Conservation (phyloP, 2,329 filamentous ascomycete species). For the Camillea tinctor region DNA sequence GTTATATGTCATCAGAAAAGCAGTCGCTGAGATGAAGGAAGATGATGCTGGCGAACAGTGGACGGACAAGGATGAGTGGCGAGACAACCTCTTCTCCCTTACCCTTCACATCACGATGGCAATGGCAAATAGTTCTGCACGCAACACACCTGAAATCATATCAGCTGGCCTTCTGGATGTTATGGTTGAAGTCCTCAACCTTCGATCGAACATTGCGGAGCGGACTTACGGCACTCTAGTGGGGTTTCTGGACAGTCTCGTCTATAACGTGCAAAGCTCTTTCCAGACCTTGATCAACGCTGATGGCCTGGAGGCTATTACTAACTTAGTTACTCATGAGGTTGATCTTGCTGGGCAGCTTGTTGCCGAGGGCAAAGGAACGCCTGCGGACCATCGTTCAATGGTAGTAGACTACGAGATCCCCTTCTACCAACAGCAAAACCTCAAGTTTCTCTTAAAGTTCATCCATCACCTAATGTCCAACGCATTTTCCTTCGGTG, state of each 20-base stretch:
- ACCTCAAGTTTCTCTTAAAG: slow-evolving; percentile 89
- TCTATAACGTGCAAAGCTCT: slow-evolving; percentile 81
- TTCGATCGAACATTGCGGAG: slow-evolving; percentile 79
- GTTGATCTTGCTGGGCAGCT: slow-evolving; percentile 68
- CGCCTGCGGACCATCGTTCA: slow-evolving; percentile 68
- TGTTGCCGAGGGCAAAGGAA: slow-evolving; percentile 68
- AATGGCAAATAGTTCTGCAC: slow-evolving; percentile 48
- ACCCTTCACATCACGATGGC: slow-evolving; percentile 77
- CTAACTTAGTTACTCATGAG: slow-evolving; percentile 80
- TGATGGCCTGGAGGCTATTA: slow-evolving; percentile 84
- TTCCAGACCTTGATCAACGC: slow-evolving; percentile 80
- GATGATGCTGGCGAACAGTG: slow-evolving; percentile 58
- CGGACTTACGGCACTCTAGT: slow-evolving; percentile 82
- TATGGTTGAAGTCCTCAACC: slow-evolving; percentile 81
- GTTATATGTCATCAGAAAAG: slow-evolving; percentile 88
- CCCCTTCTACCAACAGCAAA: slow-evolving; percentile 89
- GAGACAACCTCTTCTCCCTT: slow-evolving; percentile 84
- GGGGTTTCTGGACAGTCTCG: slow-evolving; percentile 82
- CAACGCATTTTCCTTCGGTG: slow-evolving; percentile 66
- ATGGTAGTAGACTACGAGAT: slow-evolving; percentile 89
- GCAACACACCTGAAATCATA: slow-evolving; percentile 66
- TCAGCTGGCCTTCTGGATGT: slow-evolving; percentile 87
- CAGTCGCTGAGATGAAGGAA: slow-evolving; percentile 74
- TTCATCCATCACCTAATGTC: slow-evolving; percentile 95
- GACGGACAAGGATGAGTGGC: slow-evolving; percentile 80